These are phyloP conservation scores for Trichosporon faecale DNA, from an alignment of 1,284 basidiomycete genomes.

Conservation along the genomic window DNA sequence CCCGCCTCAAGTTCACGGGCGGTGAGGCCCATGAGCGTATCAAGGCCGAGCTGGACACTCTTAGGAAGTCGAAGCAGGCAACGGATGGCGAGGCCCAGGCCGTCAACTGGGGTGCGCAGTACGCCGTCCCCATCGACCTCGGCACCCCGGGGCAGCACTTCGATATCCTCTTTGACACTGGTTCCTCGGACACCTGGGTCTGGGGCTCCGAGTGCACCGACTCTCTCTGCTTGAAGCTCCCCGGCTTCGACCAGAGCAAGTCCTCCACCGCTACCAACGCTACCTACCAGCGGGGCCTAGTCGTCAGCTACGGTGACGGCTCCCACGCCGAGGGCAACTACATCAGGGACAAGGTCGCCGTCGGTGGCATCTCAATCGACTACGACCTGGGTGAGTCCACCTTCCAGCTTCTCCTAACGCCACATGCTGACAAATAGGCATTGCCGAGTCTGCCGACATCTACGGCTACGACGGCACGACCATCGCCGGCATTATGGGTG, in stretches of 20 bases:
- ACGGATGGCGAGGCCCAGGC: not conserved
- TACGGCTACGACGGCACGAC: not conserved
- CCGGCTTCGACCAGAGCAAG: not conserved
- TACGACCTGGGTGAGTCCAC: not conserved
- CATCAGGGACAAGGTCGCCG: not conserved
- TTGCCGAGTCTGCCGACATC: not conserved
- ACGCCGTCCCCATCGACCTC: conserved; percentile 33
- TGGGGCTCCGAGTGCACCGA: conserved; percentile 12
- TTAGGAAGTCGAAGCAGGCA: not conserved
- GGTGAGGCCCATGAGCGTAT: not conserved
- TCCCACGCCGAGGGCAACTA: not conserved
- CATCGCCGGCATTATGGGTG: not conserved
- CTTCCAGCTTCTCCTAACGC: not conserved
- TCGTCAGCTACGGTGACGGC: not conserved
- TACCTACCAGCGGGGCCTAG: not conserved
- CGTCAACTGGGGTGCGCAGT: conserved; percentile 37
- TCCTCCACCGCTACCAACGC: not conserved
- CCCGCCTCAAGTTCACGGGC: not conserved
- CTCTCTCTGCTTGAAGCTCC: not conserved
- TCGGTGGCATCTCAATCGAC: not conserved
- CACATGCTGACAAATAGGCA: not conserved
- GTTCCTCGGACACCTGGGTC: conserved; percentile 58
- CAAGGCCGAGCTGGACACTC: not conserved
- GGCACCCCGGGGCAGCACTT: conserved; percentile 56
- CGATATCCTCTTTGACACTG: conserved; percentile 60